phyloP scores from a whole-genome alignment of 768 basidiomycete genomes.

The Dentipellis sp. region DNA sequence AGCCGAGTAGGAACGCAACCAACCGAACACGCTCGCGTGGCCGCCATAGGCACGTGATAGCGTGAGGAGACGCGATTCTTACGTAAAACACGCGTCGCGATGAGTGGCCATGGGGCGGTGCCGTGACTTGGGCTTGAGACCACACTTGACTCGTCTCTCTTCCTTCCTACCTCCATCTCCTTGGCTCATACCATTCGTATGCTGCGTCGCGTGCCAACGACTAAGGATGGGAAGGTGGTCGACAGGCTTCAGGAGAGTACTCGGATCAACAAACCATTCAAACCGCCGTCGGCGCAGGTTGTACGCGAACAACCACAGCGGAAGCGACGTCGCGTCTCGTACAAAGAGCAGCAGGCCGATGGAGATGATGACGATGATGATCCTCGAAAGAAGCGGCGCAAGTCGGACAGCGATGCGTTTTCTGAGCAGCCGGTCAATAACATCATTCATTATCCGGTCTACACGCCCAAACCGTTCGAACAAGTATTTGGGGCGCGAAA shows the following conservation, averaged over 20 bases:
- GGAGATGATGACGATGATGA: conserved; percentile 51
- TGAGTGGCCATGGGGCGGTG: neutral
- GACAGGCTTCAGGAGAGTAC: conserved; percentile 64
- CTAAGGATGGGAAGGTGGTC: conserved; percentile 56
- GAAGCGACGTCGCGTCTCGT: conserved; percentile 84
- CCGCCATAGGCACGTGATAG: neutral
- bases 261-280: conserved; percentile 75
- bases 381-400: conserved; percentile 48
- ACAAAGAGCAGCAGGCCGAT: conserved; percentile 55
- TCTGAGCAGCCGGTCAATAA: conserved; percentile 47
- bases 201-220: conserved; percentile 64
- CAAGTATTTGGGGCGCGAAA: conserved; percentile 36
- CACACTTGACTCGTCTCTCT: neutral
- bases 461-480: conserved; percentile 70
- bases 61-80: neutral
- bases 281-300: conserved; percentile 47
- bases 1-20: too few species aligned
- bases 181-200: conserved; percentile 25
- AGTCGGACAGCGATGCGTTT: conserved; percentile 48
- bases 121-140: neutral
- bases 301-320: conserved; percentile 57
- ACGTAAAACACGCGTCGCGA: neutral
- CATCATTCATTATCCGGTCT: conserved; percentile 69
- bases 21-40: too few species aligned
- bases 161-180: neutral